Conservation (phyloP, 129 eudicot species). For the Pulicaria dysenterica region DNA sequence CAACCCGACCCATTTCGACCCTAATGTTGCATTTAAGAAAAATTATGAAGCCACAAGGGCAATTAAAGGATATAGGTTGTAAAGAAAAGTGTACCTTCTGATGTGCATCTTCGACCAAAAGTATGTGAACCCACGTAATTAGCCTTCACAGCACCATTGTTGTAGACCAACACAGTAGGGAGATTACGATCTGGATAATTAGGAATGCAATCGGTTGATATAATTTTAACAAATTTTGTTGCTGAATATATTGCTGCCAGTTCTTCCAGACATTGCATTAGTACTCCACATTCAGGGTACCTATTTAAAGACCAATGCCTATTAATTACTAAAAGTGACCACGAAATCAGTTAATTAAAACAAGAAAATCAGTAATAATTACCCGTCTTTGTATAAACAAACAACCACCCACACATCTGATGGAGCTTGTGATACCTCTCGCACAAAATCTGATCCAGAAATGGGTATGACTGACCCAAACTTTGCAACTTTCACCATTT, state of each 20-base stretch:
- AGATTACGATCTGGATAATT: slow-evolving; percentile 90
- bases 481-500: slow-evolving; percentile 63
- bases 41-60: too few species aligned
- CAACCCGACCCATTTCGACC: too few species aligned
- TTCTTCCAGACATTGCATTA: slow-evolving; percentile 76
- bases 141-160: slow-evolving; percentile 83
- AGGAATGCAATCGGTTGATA: slow-evolving; percentile 92
- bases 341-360: not conserved
- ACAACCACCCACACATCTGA: slow-evolving; percentile 20
- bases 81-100: slow-evolving; percentile 69
- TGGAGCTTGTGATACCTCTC: slow-evolving; percentile 46
- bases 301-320: slow-evolving; percentile 35
- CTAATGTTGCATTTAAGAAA: too few species aligned
- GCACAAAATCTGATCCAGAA: slow-evolving; percentile 81
- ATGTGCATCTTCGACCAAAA: slow-evolving; percentile 89
- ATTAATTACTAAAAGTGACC: slow-evolving; percentile 13
- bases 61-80: not conserved
- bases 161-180: slow-evolving; percentile 86
- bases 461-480: slow-evolving; percentile 84
- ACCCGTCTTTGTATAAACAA: slow-evolving; percentile 25
- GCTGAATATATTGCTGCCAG: slow-evolving; percentile 75
- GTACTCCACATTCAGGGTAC: slow-evolving; percentile 69
- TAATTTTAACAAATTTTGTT: slow-evolving; percentile 85
- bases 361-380: not conserved
- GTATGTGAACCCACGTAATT: slow-evolving; percentile 68